Evolutionary conservation across 371 early-diverging fungal genomes (phyloP).

Genomic region (Conidiobolus incongruus): DNA sequence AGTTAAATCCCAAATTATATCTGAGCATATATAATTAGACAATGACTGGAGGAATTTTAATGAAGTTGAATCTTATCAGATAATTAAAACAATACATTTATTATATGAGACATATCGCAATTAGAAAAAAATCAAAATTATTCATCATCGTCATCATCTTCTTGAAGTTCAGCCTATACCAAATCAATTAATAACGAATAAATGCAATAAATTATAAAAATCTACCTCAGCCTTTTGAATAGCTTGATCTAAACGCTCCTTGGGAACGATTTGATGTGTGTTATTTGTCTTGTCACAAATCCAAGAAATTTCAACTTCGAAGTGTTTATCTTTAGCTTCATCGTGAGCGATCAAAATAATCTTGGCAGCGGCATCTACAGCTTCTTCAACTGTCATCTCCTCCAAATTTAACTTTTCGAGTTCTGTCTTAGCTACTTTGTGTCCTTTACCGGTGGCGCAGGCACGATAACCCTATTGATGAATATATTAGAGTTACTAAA

Average conservation of each 20-base stretch:
- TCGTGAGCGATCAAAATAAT: constrained; percentile 92
- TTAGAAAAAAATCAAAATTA: too few species aligned
- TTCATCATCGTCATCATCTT: too few species aligned
- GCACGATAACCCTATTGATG: constrained; percentile 90
- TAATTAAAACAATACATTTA: too few species aligned
- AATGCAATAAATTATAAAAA: too few species aligned
- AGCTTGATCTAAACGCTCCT: constrained; percentile 68
- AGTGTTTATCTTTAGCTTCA: constrained; percentile 91
- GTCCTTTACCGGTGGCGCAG: constrained; percentile 89
- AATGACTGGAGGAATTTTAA: too few species aligned
- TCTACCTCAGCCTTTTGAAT: constrained; percentile 55
- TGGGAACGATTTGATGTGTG: constrained; percentile 68
- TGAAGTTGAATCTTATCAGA: too few species aligned
- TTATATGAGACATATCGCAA: too few species aligned
- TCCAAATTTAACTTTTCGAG: constrained; percentile 84
- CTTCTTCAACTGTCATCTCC: constrained; percentile 67
- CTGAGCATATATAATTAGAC: too few species aligned
- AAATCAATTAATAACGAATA: too few species aligned
- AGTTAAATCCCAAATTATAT: too few species aligned
- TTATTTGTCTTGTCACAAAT: constrained; percentile 63
- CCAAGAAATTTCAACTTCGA: constrained; percentile 95
- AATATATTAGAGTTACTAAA: background rate
- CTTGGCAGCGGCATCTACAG: constrained; percentile 82
- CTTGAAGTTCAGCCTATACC: too few species aligned
- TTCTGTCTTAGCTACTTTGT: constrained; percentile 91